Base-by-base conservation (phyloP, 805 yeast genomes). In the Saturnispora silvae region DNA sequence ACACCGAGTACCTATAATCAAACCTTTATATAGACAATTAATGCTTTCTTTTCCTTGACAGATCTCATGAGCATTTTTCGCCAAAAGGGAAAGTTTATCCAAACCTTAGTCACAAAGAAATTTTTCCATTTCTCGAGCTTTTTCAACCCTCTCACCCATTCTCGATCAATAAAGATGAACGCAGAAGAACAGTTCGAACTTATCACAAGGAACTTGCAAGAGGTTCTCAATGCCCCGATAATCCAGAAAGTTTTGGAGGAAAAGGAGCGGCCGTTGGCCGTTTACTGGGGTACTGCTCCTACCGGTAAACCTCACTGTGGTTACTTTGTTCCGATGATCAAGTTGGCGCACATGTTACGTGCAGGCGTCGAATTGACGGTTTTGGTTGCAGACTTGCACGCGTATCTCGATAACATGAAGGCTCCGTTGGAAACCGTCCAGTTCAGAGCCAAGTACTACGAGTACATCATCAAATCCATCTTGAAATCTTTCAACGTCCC, bases 231-330 rank as follows among this genome's bases (percentile, higher is more conserved):
- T 58, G 79, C 75, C 28, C 87, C 82, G 59, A 84, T 86, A 60
- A 83, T 89, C 61, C 81, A 81, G 55, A 72, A 85, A 54, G 75
- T 85, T 24, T 65, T 87, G 43, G 92, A 82, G 55, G 78, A 72
- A 38, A 81, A 84, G 53, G 75, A 84, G 51, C 76, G 94, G 51
- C 83, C 92, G 11, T 61, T 94, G 48, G 81, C 76, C 53, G 63
- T 92, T 53, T 92, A 92, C 75, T 92, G 96, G 97, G 99, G 99
- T 48, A 87, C 97, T 16, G 99, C 99, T 6, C 97, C 99, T 43
- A 92, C 99, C 4, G 99, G 99, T 37, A 83, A 75, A 62, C 96
- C 97, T 31, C 99, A 92, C 64, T 87, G 96, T 66, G 99, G 97
- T 36, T 92, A 92, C 70, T 85, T 92, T 55, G 98, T 92, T 27